Evolutionary conservation across 75 land plant genomes (phyloP).

Genomic region (Adiantum capillusveneris): DNA sequence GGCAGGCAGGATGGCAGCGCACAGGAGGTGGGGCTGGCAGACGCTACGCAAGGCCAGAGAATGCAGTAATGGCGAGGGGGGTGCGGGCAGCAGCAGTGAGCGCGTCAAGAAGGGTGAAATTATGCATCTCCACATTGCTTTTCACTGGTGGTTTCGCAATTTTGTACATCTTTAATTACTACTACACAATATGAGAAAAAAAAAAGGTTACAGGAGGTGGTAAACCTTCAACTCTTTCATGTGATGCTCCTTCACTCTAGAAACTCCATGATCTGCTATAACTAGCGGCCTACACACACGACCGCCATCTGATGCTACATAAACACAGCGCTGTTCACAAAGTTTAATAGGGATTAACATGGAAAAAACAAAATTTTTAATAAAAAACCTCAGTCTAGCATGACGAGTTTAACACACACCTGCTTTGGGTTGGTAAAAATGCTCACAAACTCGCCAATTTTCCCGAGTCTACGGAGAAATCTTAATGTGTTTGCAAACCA

Average conservation of each 20-base stretch:
- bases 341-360: too few relatives aligned
- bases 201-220: neutral
- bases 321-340: slow-evolving; percentile 68
- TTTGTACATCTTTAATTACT: too few relatives aligned
- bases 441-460: slow-evolving; percentile 95
- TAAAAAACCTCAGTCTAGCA: neutral
- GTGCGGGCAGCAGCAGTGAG: too few relatives aligned
- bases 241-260: slow-evolving; percentile 88
- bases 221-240: slow-evolving; percentile 86
- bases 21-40: too few relatives aligned
- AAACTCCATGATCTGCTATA: slow-evolving; percentile 90
- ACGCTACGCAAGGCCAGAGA: too few relatives aligned
- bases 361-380: too few relatives aligned
- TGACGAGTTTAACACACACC: slow-evolving; percentile 37
- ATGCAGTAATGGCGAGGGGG: too few relatives aligned
- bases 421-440: slow-evolving; percentile 79
- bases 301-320: slow-evolving; percentile 98
- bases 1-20: too few relatives aligned
- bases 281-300: slow-evolving; percentile 98
- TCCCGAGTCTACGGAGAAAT: slow-evolving; percentile 69
- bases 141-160: too few relatives aligned
- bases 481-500: slow-evolving; percentile 65
- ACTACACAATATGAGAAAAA: neutral
- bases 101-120: too few relatives aligned
- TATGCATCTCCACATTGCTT: too few relatives aligned